These are phyloP conservation scores for Chaetomiaceae sp. DNA, from an alignment of 2,329 filamentous ascomycete genomes.

Conservation along the genomic window DNA sequence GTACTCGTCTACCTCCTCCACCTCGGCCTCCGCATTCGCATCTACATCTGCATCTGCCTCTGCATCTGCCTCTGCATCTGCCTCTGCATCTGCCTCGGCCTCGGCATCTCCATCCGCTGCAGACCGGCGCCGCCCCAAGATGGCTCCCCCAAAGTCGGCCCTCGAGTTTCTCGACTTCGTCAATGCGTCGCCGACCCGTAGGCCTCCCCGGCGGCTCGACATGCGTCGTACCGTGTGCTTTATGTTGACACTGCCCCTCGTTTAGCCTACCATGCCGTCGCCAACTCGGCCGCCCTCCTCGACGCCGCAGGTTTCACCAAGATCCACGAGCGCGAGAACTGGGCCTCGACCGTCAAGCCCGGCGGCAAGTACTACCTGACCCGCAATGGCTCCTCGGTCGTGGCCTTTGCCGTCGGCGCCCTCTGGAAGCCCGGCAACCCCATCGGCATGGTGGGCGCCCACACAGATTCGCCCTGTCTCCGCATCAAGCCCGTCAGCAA, in stretches of 20 bases:
- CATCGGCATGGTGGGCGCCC: slow-evolving; percentile 87
- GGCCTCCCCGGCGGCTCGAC: too few species aligned
- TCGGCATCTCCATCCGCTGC: slow-evolving; percentile 4
- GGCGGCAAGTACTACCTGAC: slow-evolving; percentile 97
- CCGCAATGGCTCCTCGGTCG: slow-evolving; percentile 84
- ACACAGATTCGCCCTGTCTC: slow-evolving; percentile 91
- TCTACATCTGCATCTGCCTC: slow-evolving; percentile 4
- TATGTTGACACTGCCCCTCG: slow-evolving; percentile 1
- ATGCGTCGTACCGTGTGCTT: too few species aligned
- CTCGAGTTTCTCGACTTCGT: slow-evolving; percentile 89
- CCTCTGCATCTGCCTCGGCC: slow-evolving; percentile 5
- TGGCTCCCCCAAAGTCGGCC: slow-evolving; percentile 56
- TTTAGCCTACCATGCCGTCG: slow-evolving; percentile 88
- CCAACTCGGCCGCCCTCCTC: slow-evolving; percentile 69
- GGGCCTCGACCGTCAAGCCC: slow-evolving; percentile 72
- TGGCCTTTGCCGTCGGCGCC: slow-evolving; percentile 86
- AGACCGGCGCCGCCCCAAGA: slow-evolving; percentile 30
- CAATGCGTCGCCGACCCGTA: slow-evolving; percentile 89
- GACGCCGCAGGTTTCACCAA: slow-evolving; percentile 79
- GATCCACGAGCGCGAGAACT: slow-evolving; percentile 87
- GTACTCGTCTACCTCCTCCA: too few species aligned
- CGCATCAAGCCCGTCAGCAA: slow-evolving; percentile 93
- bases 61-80: background rate
- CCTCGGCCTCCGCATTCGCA: background rate
- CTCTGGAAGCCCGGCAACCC: slow-evolving; percentile 91